Percentiles rank a stretch among this genome's conserved stretches.
These are phyloP conservation scores for Darksidea phi DNA, from an alignment of 495 filamentous ascomycete genomes.

Conservation along the genomic window DNA sequence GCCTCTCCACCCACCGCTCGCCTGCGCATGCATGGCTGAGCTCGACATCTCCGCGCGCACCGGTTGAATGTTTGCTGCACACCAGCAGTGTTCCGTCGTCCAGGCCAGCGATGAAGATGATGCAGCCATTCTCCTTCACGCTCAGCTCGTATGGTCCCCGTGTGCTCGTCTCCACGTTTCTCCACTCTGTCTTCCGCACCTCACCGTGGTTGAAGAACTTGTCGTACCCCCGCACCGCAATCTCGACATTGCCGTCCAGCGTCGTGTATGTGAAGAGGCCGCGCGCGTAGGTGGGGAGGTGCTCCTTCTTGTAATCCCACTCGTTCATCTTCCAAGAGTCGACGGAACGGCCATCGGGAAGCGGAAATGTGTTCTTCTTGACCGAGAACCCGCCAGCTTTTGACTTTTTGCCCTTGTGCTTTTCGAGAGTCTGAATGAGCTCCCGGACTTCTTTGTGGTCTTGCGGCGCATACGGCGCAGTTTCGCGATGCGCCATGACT, in stretches of 20 bases:
- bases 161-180: conserved; percentile 72
- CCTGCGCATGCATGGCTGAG: conserved; percentile 82
- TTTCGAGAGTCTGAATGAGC: conserved; percentile 59
- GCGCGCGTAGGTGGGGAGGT: conserved; percentile 85
- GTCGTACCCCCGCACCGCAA: conserved; percentile 86
- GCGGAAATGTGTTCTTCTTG: conserved; percentile 71
- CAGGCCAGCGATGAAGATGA: conserved; percentile 93
- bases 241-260: conserved; percentile 64
- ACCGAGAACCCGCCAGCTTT: conserved; percentile 54
- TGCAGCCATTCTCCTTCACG: conserved; percentile 97
- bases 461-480: conserved; percentile 60
- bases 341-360: conserved; percentile 62
- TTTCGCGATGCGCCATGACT: conserved; percentile 41
- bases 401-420: conserved; percentile 50
- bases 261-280: conserved; percentile 82
- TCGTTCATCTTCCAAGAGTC: conserved; percentile 93
- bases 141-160: conserved; percentile 91
- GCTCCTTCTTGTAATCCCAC: conserved; percentile 84
- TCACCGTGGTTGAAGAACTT: conserved; percentile 97
- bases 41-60: conserved; percentile 62
- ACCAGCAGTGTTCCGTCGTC: conserved; percentile 85
- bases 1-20: conserved; percentile 79
- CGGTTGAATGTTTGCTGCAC: conserved; percentile 97
- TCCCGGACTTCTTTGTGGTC: conserved; percentile 60
- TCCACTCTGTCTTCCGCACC: conserved; percentile 74